These are phyloP conservation scores for Protostelium mycophagum DNA, from an alignment of 78 protist genomes.

Conservation along the genomic window DNA sequence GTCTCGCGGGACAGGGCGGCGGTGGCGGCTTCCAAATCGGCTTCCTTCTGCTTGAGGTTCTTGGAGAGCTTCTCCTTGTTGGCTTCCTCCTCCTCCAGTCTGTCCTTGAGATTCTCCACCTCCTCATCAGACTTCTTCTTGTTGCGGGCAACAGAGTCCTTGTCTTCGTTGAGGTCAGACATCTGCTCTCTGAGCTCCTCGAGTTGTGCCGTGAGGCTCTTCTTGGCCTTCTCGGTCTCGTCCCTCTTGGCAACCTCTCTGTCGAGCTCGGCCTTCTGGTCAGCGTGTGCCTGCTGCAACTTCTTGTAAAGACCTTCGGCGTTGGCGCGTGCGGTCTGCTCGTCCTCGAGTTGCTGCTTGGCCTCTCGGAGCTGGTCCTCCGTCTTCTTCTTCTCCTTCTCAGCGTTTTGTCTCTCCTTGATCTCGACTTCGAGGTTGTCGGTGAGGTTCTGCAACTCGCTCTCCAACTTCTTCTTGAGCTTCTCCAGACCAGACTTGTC, in stretches of 20 bases:
- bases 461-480: constrained; percentile 39
- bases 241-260: background rate
- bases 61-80: constrained; percentile 36
- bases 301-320: constrained; percentile 55
- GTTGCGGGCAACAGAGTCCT: constrained; percentile 21
- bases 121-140: constrained; percentile 42
- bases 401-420: constrained; percentile 36
- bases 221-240: constrained; percentile 44
- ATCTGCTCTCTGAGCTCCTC: constrained; percentile 46
- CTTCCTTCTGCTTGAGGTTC: constrained; percentile 44
- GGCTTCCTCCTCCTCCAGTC: constrained; percentile 27
- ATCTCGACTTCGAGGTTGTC: constrained; percentile 29
- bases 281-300: constrained; percentile 43
- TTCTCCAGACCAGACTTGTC: constrained; percentile 66
- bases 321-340: constrained; percentile 36
- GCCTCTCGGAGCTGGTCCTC: constrained; percentile 58
- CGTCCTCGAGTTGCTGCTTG: constrained; percentile 29
- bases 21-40: constrained; percentile 41
- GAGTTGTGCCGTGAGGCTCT: constrained; percentile 36
- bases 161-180: constrained; percentile 44
- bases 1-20: constrained; percentile 27
- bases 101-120: constrained; percentile 32
- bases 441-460: constrained; percentile 44
- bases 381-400: constrained; percentile 49
- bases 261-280: constrained; percentile 52